Conservation (phyloP, 1,139 yeast species). For the Candida freyschussii region DNA sequence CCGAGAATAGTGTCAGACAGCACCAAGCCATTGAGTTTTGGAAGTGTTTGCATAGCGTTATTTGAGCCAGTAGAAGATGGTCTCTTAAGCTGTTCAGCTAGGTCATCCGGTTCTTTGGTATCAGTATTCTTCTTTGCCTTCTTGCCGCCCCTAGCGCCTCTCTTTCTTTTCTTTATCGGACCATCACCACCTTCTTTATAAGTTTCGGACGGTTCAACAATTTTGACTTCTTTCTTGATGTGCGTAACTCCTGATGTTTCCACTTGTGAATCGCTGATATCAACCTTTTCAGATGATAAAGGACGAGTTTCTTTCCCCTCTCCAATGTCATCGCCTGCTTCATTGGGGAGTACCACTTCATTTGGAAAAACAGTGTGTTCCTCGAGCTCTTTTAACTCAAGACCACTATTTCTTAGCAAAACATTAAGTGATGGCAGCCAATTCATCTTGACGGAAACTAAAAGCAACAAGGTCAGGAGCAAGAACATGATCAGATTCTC, state of each 20-base stretch:
- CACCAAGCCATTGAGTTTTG: constrained; percentile 41
- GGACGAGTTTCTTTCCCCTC: too few species aligned
- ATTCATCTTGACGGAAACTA: constrained; percentile 35
- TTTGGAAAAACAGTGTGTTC: constrained; percentile 2
- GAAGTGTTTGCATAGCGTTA: too few species aligned
- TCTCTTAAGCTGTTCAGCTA: constrained; percentile 9
- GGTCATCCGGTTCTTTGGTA: constrained; percentile 20
- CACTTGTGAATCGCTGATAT: too few species aligned
- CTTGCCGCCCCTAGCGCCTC: constrained; percentile 86
- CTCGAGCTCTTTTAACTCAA: constrained; percentile 24
- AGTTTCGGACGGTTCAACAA: constrained; percentile 19
- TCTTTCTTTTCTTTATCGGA: constrained; percentile 52
- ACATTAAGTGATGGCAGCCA: constrained; percentile 36
- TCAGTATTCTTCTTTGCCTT: constrained; percentile 37
- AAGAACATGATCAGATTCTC: constrained; percentile 48
- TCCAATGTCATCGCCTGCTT: too few species aligned
- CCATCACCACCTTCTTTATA: constrained; percentile 14
- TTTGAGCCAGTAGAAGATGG: constrained; percentile 27
- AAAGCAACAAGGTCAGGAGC: constrained; percentile 30
- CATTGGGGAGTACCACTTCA: constrained; percentile 2
- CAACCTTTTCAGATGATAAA: too few species aligned
- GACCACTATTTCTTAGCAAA: constrained; percentile 29
- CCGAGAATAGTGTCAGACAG: constrained; percentile 78
- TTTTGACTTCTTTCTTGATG: constrained; percentile 18
- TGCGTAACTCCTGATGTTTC: too few species aligned